Conservation (phyloP, 2,329 filamentous ascomycete genomes). For the Exophiala mesophila region DNA sequence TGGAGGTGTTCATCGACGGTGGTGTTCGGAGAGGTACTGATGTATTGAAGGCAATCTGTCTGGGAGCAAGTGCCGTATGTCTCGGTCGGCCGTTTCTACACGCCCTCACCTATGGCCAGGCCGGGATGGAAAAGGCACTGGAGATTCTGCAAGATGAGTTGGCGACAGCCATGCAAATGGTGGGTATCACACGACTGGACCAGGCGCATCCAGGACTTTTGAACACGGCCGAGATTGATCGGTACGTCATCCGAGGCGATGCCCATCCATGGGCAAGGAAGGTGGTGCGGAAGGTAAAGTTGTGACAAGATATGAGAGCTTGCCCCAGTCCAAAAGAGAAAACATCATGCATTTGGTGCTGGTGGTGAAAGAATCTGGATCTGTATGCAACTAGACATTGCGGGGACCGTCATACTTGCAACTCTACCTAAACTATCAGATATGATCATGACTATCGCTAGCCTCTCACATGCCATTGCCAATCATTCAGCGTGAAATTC, state of each 20-base stretch:
- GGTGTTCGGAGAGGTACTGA: constrained; percentile 52
- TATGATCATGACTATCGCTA: no score
- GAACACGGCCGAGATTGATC: constrained; percentile 44
- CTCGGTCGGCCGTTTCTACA: constrained; percentile 51
- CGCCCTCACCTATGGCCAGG: constrained; percentile 50
- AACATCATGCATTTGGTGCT: no score
- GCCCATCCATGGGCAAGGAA: constrained; percentile 45
- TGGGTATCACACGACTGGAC: constrained; percentile 57
- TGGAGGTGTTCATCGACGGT: constrained; percentile 52
- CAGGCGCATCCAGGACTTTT: constrained; percentile 58
- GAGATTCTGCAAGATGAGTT: constrained; percentile 53
- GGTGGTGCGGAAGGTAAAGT: constrained; percentile 41
- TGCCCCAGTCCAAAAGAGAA: no score
- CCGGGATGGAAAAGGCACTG: constrained; percentile 47
- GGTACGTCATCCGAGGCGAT: constrained; percentile 40
- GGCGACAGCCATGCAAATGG: constrained; percentile 56
- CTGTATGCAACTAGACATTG: no score
- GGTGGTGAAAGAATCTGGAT: no score
- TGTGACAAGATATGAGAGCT: no score
- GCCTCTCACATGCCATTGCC: background rate
- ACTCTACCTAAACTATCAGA: no score
- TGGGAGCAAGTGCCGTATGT: constrained; percentile 52
- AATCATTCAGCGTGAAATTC: constrained; percentile 14
- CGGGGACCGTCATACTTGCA: no score
- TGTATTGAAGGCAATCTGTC: constrained; percentile 50